Conservation (phyloP, 2,329 filamentous ascomycete species). For the Metarhizium guizhouense region DNA sequence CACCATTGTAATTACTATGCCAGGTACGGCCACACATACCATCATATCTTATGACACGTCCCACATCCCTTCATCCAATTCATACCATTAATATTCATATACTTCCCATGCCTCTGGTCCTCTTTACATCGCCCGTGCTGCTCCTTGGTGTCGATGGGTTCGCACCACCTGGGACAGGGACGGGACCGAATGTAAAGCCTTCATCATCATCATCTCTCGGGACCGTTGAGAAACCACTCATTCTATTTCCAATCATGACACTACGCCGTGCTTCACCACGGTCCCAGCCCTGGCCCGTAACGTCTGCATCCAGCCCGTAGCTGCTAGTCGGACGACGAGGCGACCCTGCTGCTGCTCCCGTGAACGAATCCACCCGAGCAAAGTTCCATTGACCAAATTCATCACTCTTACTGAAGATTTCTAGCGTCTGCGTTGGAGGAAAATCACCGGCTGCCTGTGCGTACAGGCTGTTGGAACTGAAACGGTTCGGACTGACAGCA, state of each 20-base stretch:
- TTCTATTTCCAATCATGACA: slow-evolving; percentile 42
- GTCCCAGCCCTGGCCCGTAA: slow-evolving; percentile 40
- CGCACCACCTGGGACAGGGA: not conserved
- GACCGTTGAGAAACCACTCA: slow-evolving; percentile 44
- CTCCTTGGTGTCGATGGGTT: not conserved
- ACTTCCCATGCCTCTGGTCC: not conserved
- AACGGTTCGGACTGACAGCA: slow-evolving; percentile 26
- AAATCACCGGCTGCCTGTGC: slow-evolving; percentile 24
- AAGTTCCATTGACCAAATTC: slow-evolving; percentile 52
- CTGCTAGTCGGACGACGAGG: slow-evolving; percentile 40
- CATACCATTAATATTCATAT: not conserved
- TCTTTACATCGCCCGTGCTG: slow-evolving; percentile 2
- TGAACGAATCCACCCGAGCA: slow-evolving; percentile 34
- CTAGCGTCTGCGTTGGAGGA: slow-evolving; percentile 43
- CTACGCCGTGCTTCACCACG: slow-evolving; percentile 43
- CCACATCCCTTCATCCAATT: not conserved
- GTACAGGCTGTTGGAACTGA: slow-evolving; percentile 55
- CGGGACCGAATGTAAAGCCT: not conserved
- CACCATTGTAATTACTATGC: not conserved
- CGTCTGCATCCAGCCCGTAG: slow-evolving; percentile 47
- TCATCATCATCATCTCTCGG: slow-evolving; percentile 22
- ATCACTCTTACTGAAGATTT: slow-evolving; percentile 51
- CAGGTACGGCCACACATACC: not conserved
- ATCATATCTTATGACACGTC: not conserved
- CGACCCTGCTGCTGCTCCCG: slow-evolving; percentile 15